Base-by-base conservation (phyloP, 768 basidiomycete species). In the Rhizopogon vulgaris region DNA sequence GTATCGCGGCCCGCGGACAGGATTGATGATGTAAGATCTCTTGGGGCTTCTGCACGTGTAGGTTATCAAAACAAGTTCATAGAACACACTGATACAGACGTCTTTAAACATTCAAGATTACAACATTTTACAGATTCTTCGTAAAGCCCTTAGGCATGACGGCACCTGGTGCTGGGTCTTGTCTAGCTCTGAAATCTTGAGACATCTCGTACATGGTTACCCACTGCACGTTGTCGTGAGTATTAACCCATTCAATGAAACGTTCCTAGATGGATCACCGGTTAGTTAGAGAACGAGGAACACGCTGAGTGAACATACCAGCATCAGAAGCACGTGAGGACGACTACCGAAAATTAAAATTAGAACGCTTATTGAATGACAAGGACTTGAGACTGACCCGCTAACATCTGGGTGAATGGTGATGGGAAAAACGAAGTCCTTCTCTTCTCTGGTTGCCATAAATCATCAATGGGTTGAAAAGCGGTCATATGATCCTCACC, bases 331-430 rank as follows among this genome's bases (percentile, higher is more conserved):
- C 12, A 88, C 82, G 59, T 90, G 87, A 8, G 84, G 81, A 1
- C 80, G 74, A 8, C 83, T 83, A 45, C 46, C 3, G 12, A 46
- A 24, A 42, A 49, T 39, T 59, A 17, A 52, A 52, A 48, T 18
- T 49, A 28, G 4, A 9, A 27, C 57, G 12, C 40, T 45, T 41
- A 27, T 22, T 22, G 22, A n/a, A 11, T 6, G 28, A 32, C 14
- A 37, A 25, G 49, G 48, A 25, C 37, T 60, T 41, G 32, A 34
- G 15, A 18, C 78, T 58, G 66, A 78, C 77, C 85, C 85, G 60
- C 82, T 82, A 22, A 86, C 84, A 58, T 89, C 86, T 1, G 87
- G 87, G 58, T 89, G 87, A 38, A 90, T 85, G 2, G 87, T 88
- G 52, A 89, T 78, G 0, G 85, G 85, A 58, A 87, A 84, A n/a